Evolutionary conservation across 108 stramenopile genomes (phyloP), one percentile per base, ranked within the genome.

Genomic region (Cyclotella choctawhatcheeana): DNA sequence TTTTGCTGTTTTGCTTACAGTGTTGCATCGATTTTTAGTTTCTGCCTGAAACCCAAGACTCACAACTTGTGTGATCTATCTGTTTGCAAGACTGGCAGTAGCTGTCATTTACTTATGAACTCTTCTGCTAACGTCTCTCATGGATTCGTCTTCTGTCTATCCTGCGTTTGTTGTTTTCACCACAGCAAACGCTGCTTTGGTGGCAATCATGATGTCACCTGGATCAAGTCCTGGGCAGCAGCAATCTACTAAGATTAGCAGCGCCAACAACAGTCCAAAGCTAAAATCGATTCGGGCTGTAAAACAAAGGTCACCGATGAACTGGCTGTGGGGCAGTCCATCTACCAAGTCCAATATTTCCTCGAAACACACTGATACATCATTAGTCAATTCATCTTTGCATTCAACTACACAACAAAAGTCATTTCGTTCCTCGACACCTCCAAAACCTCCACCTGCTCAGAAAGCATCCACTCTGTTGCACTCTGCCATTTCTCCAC

Each of bases 271-370:
- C 29, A 30, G 1, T 44, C 21, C 3, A 21, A 40, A 40, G 37
- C 12, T 1, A 10, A 21, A 16, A 43, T 20, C 24, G 4, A 44
- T 21, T 14, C 12, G 37, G 10, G 24, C 40, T 10, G 35, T 0
- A 22, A 60, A 40, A 25, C 59, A 60, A 18, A 21, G 12, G 25
- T 40, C 59, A 0, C 20, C 40, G 22, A n/a, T n/a, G n/a, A 24
- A 30, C 59, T 60, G 5, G 35, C 10, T 22, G 40, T 60, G 59
- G 59, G 43, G 21, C 34, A 60, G 37, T 43, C 59, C 35, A 40
- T 21, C 20, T 18, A 2, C 37, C 8, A 60, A 43, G 10, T 16
- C 25, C 0, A 24, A 43, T 24, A 40, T 5, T 10, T 60, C 40
- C 6, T 40, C 59, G 37, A 35, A 40, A 43, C 40, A 22, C 10